Percentiles rank a stretch among this genome's conserved stretches.
These are phyloP conservation scores for Mycena metata DNA, from an alignment of 768 basidiomycete species.

Conservation along the genomic window DNA sequence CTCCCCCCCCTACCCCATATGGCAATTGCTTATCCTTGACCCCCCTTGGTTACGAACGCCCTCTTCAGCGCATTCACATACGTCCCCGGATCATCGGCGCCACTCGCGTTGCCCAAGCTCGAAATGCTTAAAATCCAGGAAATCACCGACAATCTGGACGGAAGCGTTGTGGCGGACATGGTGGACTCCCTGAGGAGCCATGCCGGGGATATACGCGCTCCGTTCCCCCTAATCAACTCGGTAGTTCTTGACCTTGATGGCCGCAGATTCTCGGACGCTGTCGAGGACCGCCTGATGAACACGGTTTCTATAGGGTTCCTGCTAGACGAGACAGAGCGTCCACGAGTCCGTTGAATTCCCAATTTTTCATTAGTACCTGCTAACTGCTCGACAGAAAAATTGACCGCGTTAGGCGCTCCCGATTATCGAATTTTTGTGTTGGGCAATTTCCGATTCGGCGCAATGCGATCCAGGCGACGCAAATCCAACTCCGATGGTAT, in stretches of 20 bases:
- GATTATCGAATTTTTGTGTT: too few relatives aligned
- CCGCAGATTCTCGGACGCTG: neutral
- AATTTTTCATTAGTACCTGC: too few relatives aligned
- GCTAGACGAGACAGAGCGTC: neutral
- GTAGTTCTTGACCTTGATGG: neutral
- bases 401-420: too few relatives aligned
- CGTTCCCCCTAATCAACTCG: neutral
- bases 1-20: too few relatives aligned
- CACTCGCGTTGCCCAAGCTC: neutral
- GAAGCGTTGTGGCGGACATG: neutral
- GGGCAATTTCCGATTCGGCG: too few relatives aligned
- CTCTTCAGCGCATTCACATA: neutral
- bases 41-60: too few relatives aligned
- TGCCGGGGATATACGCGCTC: neutral
- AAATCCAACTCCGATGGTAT: too few relatives aligned
- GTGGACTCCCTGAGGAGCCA: neutral
- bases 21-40: too few relatives aligned
- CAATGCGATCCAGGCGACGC: too few relatives aligned
- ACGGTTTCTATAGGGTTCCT: neutral
- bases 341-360: too few relatives aligned
- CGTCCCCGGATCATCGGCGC: neutral
- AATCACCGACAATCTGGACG: neutral
- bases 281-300: neutral
- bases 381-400: too few relatives aligned
- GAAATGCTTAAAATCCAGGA: neutral